Percentiles rank a stretch among this genome's conserved stretches.
Evolutionary conservation across 2,329 filamentous ascomycete species (phyloP).

Genomic region (Verticillium albo-atrum): DNA sequence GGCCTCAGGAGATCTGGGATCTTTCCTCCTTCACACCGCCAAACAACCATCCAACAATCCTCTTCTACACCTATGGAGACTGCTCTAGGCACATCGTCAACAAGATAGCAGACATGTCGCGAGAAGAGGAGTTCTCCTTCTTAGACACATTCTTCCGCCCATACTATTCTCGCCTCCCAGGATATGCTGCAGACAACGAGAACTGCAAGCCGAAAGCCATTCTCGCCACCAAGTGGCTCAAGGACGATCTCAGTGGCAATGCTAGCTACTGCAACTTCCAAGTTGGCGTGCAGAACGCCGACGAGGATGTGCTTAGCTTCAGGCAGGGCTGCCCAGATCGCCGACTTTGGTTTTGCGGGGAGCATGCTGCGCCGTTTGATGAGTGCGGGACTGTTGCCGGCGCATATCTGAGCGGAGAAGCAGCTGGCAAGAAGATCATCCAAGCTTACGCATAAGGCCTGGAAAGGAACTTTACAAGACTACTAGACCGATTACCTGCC

Average conservation of each 20-base stretch:
- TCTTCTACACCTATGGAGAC: conserved; percentile 57
- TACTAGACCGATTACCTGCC: too few species aligned
- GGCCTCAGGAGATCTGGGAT: conserved; percentile 39
- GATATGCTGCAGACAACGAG: conserved; percentile 39
- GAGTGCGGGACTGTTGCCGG: neutral
- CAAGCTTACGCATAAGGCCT: neutral
- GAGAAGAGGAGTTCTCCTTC: conserved; percentile 16
- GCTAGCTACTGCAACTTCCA: conserved; percentile 69
- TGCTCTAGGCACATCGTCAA: conserved; percentile 28
- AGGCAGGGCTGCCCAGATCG: conserved; percentile 42
- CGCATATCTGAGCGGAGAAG: conserved; percentile 1
- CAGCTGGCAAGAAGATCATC: neutral
- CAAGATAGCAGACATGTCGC: conserved; percentile 1
- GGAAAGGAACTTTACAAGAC: too few species aligned
- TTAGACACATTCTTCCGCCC: conserved; percentile 50
- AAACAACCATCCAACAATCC: conserved; percentile 57
- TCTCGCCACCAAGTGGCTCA: conserved; percentile 61
- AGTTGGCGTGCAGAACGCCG: conserved; percentile 40
- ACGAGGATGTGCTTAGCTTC: conserved; percentile 53
- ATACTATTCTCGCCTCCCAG: conserved; percentile 60
- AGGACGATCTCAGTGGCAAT: conserved; percentile 61
- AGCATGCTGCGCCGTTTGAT: conserved; percentile 38
- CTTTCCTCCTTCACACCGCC: conserved; percentile 37
- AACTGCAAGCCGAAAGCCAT: conserved; percentile 49
- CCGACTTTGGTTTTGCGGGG: conserved; percentile 65